Base-by-base conservation (phyloP, 2,329 filamentous ascomycete genomes). In the Periglandula ipomoeae region DNA sequence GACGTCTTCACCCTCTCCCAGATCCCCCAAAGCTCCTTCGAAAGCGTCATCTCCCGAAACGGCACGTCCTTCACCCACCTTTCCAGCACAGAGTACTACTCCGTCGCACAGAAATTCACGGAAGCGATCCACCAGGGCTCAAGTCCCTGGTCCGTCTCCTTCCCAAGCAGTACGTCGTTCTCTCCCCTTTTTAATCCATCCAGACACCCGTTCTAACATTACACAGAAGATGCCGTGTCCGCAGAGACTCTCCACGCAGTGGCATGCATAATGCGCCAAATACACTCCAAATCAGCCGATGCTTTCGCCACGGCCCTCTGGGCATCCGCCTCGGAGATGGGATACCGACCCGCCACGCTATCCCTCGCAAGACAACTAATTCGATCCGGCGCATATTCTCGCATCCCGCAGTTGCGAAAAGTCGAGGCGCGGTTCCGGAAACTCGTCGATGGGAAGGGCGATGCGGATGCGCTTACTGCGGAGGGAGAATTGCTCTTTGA, bases 391-490 rank as follows among this genome's bases (percentile, higher is more conserved):
- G 38, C 44, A 9, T 64, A 59, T 50, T 56, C 55, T 15, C 44
- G 50, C 11, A 44, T 46, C 9, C 39, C 52, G 5, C 49, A 50
- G n/a, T 51, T 61, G 11, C 47, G 22, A 6, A 48, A 47, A 4
- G 44, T 56, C 3, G 61, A 66, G 45, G 44, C 51, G 1, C 61
- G 59, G 15, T 67, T 67, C 54, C 57, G 53, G 52, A 44, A 58
- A 23, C 52, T 70, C 9, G 56, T 67, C 24, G 39, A 54, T 11
- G 48, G 52, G 26, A 61, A 57, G 23, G 58, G 54, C n/a, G 58
- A 70, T 34, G 56, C 65, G 3, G 57, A 70, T 40, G 68, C 65
- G 27, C 55, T 70, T 20, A 60, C 62, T 4, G 55, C 60, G 8
- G 59, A 68, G 38, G 68, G 62, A 15, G 58, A 62, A 46, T 23